Base-by-base conservation (phyloP, 2,329 filamentous ascomycete genomes). In the Bimuria novae-zelandiae region DNA sequence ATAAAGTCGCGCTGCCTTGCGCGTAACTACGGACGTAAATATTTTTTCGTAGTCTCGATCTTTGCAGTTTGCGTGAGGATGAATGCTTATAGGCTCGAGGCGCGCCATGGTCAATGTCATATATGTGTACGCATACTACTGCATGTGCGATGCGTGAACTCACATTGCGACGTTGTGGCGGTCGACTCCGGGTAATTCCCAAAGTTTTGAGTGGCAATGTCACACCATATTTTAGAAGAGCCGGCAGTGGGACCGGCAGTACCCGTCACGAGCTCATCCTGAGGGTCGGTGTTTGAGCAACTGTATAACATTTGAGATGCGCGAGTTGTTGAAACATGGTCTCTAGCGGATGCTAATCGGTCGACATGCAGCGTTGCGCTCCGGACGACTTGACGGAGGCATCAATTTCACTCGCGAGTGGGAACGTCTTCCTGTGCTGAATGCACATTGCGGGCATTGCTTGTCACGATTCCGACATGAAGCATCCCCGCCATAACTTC, bases 1-100 rank as follows among this genome's bases (percentile, higher is more conserved):
- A n/a, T n/a, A n/a, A n/a, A n/a, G n/a, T n/a, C n/a, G n/a, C n/a
- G n/a, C n/a, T n/a, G n/a, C n/a, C n/a, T n/a, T n/a, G n/a, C n/a
- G n/a, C n/a, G n/a, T n/a, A n/a, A n/a, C n/a, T n/a, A n/a, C n/a
- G n/a, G n/a, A n/a, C n/a, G n/a, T n/a, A n/a, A n/a, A n/a, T 37
- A 43, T 52, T 30, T 37, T 22, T 42, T 12, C 23, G n/a, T 5
- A 21, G 27, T 41, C 46, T 41, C 23, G 44, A 47, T n/a, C 6
- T n/a, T 40, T 32, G 3, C 25, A 21, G 7, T 40, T 21, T n/a
- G 11, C n/a, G 16, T 47, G 37, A 27, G 30, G 43, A 11, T 25
- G 32, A 46, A 36, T 36, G 21, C 30, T 25, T 27, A 14, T 11
- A 3, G n/a, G n/a, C n/a, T n/a, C n/a, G 10, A 12, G 10, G 10